Conservation (phyloP, 2,329 filamentous ascomycete species). For the Ophiostoma tasmaniense region DNA sequence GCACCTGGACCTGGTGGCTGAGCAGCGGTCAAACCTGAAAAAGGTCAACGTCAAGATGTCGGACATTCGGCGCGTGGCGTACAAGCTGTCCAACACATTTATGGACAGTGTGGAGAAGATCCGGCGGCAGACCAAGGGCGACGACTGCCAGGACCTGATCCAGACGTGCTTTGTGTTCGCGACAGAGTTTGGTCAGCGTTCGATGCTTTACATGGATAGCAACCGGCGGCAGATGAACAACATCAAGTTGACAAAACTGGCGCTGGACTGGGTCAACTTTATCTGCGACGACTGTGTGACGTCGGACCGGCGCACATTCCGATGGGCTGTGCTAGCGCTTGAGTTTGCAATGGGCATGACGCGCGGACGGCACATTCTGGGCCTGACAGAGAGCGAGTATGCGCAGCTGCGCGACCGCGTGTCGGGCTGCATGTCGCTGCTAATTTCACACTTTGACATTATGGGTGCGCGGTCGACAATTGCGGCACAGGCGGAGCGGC, state of each 20-base stretch:
- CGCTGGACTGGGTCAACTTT: conserved; percentile 94
- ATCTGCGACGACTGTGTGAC: conserved; percentile 95
- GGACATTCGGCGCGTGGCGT: conserved; percentile 91
- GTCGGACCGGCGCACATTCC: conserved; percentile 89
- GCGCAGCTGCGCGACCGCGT: conserved; percentile 76
- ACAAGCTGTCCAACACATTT: conserved; percentile 93
- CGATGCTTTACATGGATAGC: conserved; percentile 88
- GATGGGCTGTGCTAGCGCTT: conserved; percentile 90
- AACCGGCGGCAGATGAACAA: conserved; percentile 97
- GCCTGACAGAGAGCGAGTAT: conserved; percentile 82
- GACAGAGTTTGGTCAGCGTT: conserved; percentile 96
- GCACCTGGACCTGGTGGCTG: conserved; percentile 80
- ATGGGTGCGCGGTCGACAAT: conserved; percentile 92
- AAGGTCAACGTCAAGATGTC: conserved; percentile 86
- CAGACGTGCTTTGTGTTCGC: conserved; percentile 98
- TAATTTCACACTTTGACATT: conserved; percentile 98
- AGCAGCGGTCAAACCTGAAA: conserved; percentile 85
- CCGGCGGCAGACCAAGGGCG: conserved; percentile 69
- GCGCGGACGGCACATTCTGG: conserved; percentile 83
- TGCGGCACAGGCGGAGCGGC: conserved; percentile 88
- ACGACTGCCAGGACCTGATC: conserved; percentile 89
- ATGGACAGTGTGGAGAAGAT: conserved; percentile 98
- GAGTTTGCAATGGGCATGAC: conserved; percentile 99
- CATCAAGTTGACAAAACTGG: conserved; percentile 83
- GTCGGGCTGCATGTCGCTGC: conserved; percentile 89